Evolutionary conservation across 306 rosid genomes (phyloP), one percentile per base, ranked within the genome.

Genomic region (Acacia confusa): DNA sequence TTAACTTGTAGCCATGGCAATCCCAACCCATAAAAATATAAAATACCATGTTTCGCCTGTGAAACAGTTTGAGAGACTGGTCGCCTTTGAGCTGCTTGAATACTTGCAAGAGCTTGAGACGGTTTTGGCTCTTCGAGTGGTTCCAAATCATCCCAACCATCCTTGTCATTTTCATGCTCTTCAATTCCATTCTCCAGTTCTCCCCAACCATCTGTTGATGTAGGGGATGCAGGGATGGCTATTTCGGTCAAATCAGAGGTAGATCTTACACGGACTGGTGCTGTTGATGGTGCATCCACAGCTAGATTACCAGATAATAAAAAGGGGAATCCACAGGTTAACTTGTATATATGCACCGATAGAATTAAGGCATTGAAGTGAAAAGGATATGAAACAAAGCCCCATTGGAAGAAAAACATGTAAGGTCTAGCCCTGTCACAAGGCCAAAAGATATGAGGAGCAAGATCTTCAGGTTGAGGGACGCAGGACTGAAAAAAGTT

Each of bases 171-270:
- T 77, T 84, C 99, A 76, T 67, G 83, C 77, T 83, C 97, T 43
- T 91, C 94, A 7, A 92, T 81, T 85, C 92, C 98, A 86, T 94
- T 96, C 81, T 96, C 99, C 75, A 94, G 87, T 68, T 96, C 98
- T 67, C 99, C 99, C 98, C 99, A 96, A 47, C 99, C 98, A 81
- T 96, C 99, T 15, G 97, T 93, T 50, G 98, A 96, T 15, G 98
- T 89, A 30, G 99, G 99, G 11, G 99, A 96, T 24, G 84, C 79
- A n/a, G 97, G 90, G 50, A 53, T 86, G 71, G 88, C 92, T 50
- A 77, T 90, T 52, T 96, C 94, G 30, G 90, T 72, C 61, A 94
- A 91, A 86, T 93, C 99, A 14, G 94, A 44, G 70, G 88, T 84
- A 41, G 92, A 90, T 86, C 85, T 84, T 72, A 84, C 89, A 44